These are phyloP conservation scores for Serendipita sp. DNA, from an alignment of 768 basidiomycete genomes.

Conservation along the genomic window DNA sequence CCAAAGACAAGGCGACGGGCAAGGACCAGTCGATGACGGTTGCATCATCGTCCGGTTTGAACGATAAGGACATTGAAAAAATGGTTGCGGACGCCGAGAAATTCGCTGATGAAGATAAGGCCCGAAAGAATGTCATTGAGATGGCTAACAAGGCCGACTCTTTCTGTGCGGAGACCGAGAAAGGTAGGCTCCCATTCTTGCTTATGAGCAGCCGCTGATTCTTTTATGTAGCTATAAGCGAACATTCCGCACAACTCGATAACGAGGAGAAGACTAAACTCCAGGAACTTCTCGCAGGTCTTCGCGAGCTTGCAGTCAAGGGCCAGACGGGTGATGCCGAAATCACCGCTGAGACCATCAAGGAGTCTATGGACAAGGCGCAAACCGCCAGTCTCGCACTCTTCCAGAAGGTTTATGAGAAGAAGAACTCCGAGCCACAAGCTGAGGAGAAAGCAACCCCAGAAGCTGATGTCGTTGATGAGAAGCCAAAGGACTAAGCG, in stretches of 20 bases:
- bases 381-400: conserved; percentile 90
- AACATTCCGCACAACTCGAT: conserved; percentile 97
- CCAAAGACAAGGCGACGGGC: conserved; percentile 82
- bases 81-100: conserved; percentile 94
- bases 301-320: conserved; percentile 77
- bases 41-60: conserved; percentile 90
- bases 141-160: conserved; percentile 95
- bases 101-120: conserved; percentile 86
- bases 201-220: neutral
- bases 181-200: conserved; percentile 34
- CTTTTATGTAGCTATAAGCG: conserved; percentile 54
- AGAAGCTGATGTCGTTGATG: conserved; percentile 8
- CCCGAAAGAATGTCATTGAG: conserved; percentile 75
- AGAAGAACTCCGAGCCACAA: conserved; percentile 15
- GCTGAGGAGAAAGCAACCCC: conserved; percentile 9
- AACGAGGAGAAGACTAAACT: conserved; percentile 89
- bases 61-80: conserved; percentile 89
- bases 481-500: conserved; percentile 7
- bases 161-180: conserved; percentile 87
- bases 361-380: conserved; percentile 83
- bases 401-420: conserved; percentile 68
- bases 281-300: conserved; percentile 64
- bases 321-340: conserved; percentile 73
- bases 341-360: conserved; percentile 72
- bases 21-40: conserved; percentile 96